These are phyloP conservation scores for Suillus subalutaceus DNA, from an alignment of 768 basidiomycete species.

Conservation along the genomic window DNA sequence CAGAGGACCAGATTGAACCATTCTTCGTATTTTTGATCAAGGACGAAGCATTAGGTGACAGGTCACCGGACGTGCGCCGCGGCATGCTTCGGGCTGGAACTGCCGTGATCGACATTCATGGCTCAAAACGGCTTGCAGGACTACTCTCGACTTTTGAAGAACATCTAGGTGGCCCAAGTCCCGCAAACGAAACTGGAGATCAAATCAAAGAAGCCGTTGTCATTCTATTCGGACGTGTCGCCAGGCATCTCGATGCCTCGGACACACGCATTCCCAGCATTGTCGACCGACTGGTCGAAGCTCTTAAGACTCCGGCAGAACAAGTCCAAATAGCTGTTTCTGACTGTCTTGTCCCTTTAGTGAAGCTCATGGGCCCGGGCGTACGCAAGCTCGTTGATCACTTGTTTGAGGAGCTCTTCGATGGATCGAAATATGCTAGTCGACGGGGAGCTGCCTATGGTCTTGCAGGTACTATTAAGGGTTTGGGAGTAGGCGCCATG, in stretches of 20 bases:
- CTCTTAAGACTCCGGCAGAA: slow-evolving; percentile 92
- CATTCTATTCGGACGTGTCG: slow-evolving; percentile 91
- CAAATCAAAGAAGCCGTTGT: slow-evolving; percentile 94
- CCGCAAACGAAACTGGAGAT: slow-evolving; percentile 75
- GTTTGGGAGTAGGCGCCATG: slow-evolving; percentile 84
- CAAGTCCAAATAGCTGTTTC: slow-evolving; percentile 97
- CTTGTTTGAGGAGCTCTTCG: slow-evolving; percentile 76
- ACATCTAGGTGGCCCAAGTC: slow-evolving; percentile 57
- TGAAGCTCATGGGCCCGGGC: slow-evolving; percentile 61
- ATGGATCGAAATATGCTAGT: slow-evolving; percentile 83
- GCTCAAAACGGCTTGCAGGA: slow-evolving; percentile 65
- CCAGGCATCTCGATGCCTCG: slow-evolving; percentile 78
- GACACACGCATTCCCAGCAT: slow-evolving; percentile 81
- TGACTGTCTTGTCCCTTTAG: slow-evolving; percentile 90
- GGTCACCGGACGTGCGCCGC: slow-evolving; percentile 75
- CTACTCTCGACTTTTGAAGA: slow-evolving; percentile 84
- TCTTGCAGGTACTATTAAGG: slow-evolving; percentile 88
- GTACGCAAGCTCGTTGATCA: slow-evolving; percentile 64
- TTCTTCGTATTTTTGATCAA: slow-evolving; percentile 88
- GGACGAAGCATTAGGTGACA: slow-evolving; percentile 89
- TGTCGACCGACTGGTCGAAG: slow-evolving; percentile 83
- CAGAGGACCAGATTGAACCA: slow-evolving; percentile 56
- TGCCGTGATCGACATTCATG: slow-evolving; percentile 81
- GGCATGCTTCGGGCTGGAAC: slow-evolving; percentile 89
- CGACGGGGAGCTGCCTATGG: slow-evolving; percentile 99